A percentile compares a stretch with the other conserved stretches of the same genome.
phyloP scores from a whole-genome alignment of 1,139 yeast genomes.

The Suhomyces guaymorum region DNA sequence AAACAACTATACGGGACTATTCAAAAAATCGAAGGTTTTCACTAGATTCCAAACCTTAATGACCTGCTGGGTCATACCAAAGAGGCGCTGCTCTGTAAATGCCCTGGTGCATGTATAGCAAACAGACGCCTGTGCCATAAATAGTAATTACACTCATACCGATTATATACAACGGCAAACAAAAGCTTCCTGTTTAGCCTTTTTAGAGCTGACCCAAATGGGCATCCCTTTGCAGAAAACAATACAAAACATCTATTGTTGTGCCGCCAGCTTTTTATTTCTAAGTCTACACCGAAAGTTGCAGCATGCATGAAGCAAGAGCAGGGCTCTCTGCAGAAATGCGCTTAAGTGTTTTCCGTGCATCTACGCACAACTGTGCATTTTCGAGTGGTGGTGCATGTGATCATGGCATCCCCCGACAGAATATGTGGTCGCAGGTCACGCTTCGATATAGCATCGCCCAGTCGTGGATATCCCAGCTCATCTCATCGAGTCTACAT shows the following conservation, averaged over 20 bases:
- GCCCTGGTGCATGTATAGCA: too few relatives aligned
- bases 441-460: background rate
- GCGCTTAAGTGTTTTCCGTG: background rate
- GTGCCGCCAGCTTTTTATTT: background rate
- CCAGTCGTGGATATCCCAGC: background rate
- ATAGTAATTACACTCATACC: background rate
- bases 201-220: slow-evolving; percentile 1
- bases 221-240: too few relatives aligned
- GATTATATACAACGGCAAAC: background rate
- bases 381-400: background rate
- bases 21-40: slow-evolving; percentile 7
- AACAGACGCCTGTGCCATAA: too few relatives aligned
- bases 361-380: background rate
- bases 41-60: slow-evolving; percentile 6
- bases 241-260: background rate
- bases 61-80: background rate
- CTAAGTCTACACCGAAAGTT: background rate
- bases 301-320: slow-evolving; percentile 1
- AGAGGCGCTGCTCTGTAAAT: slow-evolving; percentile 3
- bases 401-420: background rate
- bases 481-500: background rate
- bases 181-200: background rate
- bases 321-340: slow-evolving; percentile 1
- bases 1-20: background rate
- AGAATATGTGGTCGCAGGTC: background rate